A percentile compares a stretch with the other conserved stretches of the same genome.
These are phyloP conservation scores for Cryptococcus sp. DNA, from an alignment of 1,284 basidiomycete genomes.

Conservation along the genomic window DNA sequence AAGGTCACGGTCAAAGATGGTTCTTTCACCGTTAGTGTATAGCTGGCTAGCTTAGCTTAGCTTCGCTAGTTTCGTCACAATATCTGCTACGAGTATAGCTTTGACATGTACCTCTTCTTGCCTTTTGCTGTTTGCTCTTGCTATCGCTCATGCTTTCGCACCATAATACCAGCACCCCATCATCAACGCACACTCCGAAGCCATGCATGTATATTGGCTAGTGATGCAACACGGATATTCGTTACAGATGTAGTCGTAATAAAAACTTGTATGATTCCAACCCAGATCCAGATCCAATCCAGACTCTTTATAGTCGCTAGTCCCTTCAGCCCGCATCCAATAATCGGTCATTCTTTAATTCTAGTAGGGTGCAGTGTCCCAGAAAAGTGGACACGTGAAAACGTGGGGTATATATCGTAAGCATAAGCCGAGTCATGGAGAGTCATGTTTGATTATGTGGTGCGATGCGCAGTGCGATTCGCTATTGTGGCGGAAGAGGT, in stretches of 20 bases:
- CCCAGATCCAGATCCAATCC: background rate
- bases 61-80: too few species aligned
- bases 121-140: too few species aligned
- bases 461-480: too few species aligned
- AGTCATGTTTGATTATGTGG: too few species aligned
- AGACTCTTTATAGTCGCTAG: background rate
- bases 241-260: background rate
- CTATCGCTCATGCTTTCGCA: too few species aligned
- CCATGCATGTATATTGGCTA: constrained; percentile 36
- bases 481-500: constrained; percentile 16
- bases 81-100: too few species aligned
- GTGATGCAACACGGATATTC: constrained; percentile 18
- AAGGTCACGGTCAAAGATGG: constrained; percentile 36
- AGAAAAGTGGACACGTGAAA: too few species aligned
- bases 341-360: background rate
- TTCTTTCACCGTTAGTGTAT: constrained; percentile 36
- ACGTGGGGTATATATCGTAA: too few species aligned
- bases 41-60: background rate
- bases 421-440: too few species aligned
- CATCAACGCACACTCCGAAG: constrained; percentile 4
- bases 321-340: background rate
- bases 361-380: too few species aligned
- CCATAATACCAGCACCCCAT: too few species aligned
- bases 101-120: too few species aligned
- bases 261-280: background rate